These are phyloP conservation scores for Dictyostelium purpureum DNA, from an alignment of 78 protist genomes.

Conservation along the genomic window DNA sequence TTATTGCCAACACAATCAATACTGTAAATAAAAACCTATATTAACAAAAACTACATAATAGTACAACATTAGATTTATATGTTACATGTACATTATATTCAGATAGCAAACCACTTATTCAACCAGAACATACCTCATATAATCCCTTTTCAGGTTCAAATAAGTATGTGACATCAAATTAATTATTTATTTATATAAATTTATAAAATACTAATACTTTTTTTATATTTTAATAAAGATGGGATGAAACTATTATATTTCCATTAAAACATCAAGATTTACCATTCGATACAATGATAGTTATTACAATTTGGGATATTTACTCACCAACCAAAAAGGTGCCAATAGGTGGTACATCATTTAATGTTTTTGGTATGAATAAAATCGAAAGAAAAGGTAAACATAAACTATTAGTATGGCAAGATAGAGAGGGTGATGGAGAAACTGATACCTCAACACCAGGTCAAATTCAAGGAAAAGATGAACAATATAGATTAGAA, in stretches of 20 bases:
- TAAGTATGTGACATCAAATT: neutral
- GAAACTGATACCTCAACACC: constrained; percentile 39
- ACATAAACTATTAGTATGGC: constrained; percentile 56
- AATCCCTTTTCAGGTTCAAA: constrained; percentile 15
- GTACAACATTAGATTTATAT: constrained; percentile 67
- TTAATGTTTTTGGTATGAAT: constrained; percentile 65
- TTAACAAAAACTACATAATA: neutral
- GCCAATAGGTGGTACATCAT: constrained; percentile 74
- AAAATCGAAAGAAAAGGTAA: constrained; percentile 51
- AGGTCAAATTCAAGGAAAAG: constrained; percentile 58
- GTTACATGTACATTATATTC: constrained; percentile 71
- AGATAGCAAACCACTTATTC: constrained; percentile 71
- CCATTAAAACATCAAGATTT: constrained; percentile 80
- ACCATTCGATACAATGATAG: constrained; percentile 72
- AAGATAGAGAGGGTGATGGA: constrained; percentile 65
- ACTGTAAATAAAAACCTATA: neutral
- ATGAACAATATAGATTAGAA: constrained; percentile 68
- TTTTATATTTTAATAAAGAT: constrained; percentile 5
- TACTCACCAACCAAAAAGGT: constrained; percentile 44
- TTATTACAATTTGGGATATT: constrained; percentile 79
- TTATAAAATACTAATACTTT: neutral
- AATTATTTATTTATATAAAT: neutral
- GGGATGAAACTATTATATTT: constrained; percentile 61
- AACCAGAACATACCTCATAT: constrained; percentile 67
- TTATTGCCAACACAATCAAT: neutral